Conservation (phyloP, 192 early-diverging fungal genomes). For the Pecoramyces ruminantium region DNA sequence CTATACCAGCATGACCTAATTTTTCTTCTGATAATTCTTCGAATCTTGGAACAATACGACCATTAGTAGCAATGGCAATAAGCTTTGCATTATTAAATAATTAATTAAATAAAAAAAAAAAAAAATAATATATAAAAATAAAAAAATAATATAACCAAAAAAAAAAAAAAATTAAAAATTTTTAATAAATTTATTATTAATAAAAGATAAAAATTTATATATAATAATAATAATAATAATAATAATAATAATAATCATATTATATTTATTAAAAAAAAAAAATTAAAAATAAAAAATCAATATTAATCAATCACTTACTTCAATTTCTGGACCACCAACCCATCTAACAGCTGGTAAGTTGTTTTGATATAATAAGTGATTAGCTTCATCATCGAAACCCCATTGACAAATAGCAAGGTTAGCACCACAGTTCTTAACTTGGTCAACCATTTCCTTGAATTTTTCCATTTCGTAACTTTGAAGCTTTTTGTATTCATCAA, state of each 20-base stretch:
- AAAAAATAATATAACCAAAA: background rate
- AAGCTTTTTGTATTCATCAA: slow-evolving; percentile 96
- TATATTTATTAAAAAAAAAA: background rate
- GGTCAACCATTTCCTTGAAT: slow-evolving; percentile 91
- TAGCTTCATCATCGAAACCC: slow-evolving; percentile 99
- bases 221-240: too few relatives aligned
- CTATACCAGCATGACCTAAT: slow-evolving; percentile 82
- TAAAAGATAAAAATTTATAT: too few relatives aligned
- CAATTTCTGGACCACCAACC: slow-evolving; percentile 99
- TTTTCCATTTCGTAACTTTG: slow-evolving; percentile 90
- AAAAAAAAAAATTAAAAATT: too few relatives aligned
- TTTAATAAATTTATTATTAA: too few relatives aligned
- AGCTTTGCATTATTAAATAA: slow-evolving; percentile 22
- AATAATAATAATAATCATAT: too few relatives aligned
- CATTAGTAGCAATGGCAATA: slow-evolving; percentile 98
- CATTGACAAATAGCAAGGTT: slow-evolving; percentile 99
- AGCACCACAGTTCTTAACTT: slow-evolving; percentile 94
- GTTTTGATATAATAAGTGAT: slow-evolving; percentile 96
- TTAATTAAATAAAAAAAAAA: background rate
- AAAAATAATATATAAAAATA: too few relatives aligned
- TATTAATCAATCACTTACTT: slow-evolving; percentile 26
- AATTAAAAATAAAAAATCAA: background rate
- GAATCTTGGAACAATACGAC: slow-evolving; percentile 98
- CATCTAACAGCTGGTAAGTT: slow-evolving; percentile 93
- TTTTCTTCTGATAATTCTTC: slow-evolving; percentile 79